These are phyloP conservation scores for Helicostylum pulchrum DNA, from an alignment of 192 early-diverging fungal genomes.

Conservation along the genomic window DNA sequence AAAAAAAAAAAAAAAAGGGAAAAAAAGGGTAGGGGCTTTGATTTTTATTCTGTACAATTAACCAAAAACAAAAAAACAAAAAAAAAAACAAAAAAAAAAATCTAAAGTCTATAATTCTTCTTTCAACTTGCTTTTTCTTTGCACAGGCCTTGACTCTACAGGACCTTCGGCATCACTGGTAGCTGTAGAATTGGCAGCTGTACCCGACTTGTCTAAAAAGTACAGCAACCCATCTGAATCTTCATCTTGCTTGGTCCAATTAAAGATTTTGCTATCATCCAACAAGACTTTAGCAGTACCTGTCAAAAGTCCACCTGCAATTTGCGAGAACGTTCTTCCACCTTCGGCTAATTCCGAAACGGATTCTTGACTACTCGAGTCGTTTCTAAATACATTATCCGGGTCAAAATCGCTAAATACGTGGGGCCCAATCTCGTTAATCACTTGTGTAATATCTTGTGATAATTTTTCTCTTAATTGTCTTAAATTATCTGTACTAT, in stretches of 20 bases:
- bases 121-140: no score
- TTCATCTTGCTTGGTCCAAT: constrained; percentile 47
- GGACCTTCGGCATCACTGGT: no score
- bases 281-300: constrained; percentile 38
- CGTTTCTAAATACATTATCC: constrained; percentile 6
- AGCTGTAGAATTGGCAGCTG: no score
- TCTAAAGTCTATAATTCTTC: no score
- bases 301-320: constrained; percentile 32
- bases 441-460: constrained; percentile 69
- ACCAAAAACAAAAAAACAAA: no score
- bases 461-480: constrained; percentile 69
- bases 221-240: constrained; percentile 52
- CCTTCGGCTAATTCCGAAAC: constrained; percentile 21
- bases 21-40: no score
- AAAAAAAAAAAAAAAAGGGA: no score
- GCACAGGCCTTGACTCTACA: no score
- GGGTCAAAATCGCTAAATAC: constrained; percentile 71
- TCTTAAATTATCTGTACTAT: constrained; percentile 64
- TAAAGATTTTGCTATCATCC: constrained; percentile 53
- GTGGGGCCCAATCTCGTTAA: constrained; percentile 81
- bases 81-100: no score
- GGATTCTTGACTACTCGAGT: not conserved
- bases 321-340: constrained; percentile 23
- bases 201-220: constrained; percentile 38
- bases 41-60: no score